Percentiles rank a stretch among this genome's conserved stretches.
phyloP scores from a whole-genome alignment of 768 basidiomycete genomes.

The Calocybe indica region DNA sequence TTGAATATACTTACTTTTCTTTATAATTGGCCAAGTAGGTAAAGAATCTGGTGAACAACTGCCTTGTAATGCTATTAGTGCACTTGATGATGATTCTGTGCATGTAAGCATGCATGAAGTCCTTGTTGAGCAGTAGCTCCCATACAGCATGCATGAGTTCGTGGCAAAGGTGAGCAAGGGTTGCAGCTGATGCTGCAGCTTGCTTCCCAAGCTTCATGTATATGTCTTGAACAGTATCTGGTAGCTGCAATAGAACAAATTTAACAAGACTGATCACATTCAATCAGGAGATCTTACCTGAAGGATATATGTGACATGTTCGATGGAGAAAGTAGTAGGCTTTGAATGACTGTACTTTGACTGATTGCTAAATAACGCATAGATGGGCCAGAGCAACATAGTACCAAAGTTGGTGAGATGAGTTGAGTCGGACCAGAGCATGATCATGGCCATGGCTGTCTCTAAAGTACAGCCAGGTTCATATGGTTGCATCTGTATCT shows the following conservation, averaged over 20 bases:
- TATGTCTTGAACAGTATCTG: no score
- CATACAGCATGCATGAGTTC: slow-evolving; percentile 22
- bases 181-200: no score
- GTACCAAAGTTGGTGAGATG: slow-evolving; percentile 23
- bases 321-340: slow-evolving; percentile 10
- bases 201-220: no score
- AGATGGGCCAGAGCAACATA: slow-evolving; percentile 27
- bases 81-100: slow-evolving; percentile 24
- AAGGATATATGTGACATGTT: slow-evolving; percentile 29
- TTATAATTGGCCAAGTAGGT: slow-evolving; percentile 30
- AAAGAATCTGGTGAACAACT: slow-evolving; percentile 24
- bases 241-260: no score
- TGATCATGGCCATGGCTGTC: slow-evolving; percentile 16
- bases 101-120: slow-evolving; percentile 18
- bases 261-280: no score
- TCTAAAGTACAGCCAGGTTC: slow-evolving; percentile 13
- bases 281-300: no score
- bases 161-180: background rate
- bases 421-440: slow-evolving; percentile 25
- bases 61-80: slow-evolving; percentile 18
- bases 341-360: slow-evolving; percentile 26
- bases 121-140: slow-evolving; percentile 16
- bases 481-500: no score
- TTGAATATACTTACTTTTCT: no score
- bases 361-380: slow-evolving; percentile 25